Conservation (phyloP, 352 stramenopile genomes). For the Phytophthora tubulina region DNA sequence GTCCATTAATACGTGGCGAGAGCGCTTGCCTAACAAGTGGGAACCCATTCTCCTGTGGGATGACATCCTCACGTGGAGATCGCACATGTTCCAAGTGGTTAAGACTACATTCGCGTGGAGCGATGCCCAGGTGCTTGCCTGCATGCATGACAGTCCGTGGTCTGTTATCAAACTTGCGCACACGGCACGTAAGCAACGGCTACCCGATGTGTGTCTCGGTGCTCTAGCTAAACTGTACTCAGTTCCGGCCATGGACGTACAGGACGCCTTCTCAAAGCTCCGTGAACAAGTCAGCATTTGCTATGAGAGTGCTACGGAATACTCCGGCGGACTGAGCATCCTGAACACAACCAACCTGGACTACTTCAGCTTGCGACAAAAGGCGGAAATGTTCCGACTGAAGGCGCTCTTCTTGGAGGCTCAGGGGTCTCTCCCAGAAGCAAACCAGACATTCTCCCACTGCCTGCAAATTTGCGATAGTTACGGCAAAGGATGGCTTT, state of each 20-base stretch:
- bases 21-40: conserved; percentile 94
- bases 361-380: conserved; percentile 93
- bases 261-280: conserved; percentile 94
- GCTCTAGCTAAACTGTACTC: conserved; percentile 89
- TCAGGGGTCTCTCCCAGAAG: conserved; percentile 78
- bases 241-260: conserved; percentile 92
- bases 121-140: conserved; percentile 88
- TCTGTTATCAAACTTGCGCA: conserved; percentile 93
- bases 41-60: conserved; percentile 94
- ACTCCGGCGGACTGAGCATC: conserved; percentile 90
- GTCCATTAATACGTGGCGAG: conserved; percentile 93
- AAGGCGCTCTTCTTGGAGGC: conserved; percentile 92
- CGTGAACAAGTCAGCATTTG: conserved; percentile 95
- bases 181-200: conserved; percentile 91
- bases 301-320: conserved; percentile 90
- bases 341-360: conserved; percentile 95
- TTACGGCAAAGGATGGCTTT: conserved; percentile 96
- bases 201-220: conserved; percentile 89
- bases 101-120: conserved; percentile 91
- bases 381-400: conserved; percentile 93
- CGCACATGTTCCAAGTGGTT: conserved; percentile 93
- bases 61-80: conserved; percentile 94
- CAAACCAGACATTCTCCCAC: conserved; percentile 93
- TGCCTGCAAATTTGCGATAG: conserved; percentile 93
- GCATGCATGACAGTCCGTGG: conserved; percentile 94